Evolutionary conservation across 2,329 filamentous ascomycete genomes (phyloP), one percentile per base, ranked within the genome.

Genomic region (Berkeleyomyces basicola): DNA sequence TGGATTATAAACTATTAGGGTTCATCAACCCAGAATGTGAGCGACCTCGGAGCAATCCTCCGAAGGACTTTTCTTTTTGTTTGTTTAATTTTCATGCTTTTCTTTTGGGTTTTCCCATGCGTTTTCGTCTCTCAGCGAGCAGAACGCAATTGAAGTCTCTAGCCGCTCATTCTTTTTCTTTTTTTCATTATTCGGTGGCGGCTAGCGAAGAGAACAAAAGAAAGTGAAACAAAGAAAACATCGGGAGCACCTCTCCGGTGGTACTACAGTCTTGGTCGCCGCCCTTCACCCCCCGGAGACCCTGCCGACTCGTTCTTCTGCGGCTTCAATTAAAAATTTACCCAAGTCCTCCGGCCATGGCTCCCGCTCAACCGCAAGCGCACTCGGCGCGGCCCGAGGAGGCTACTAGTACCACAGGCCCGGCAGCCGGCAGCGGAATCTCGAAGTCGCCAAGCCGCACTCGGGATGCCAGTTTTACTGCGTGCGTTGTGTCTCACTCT

Each of bases 391-490:
- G 31, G 3, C 11, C 14, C n/a, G 51, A 7, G 7, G 33, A 4
- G 6, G 39, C 33, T 6, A 6, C 49, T 11, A 36, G 51, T 23
- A 23, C 23, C 23, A 2, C 51, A n/a, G 51, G 33, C 31, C 33
- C 51, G 33, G 51, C 10, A n/a, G n/a, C 33, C 33, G 16, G 36
- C 36, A 64, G 71, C n/a, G 74, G 74, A 4, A 70, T 74, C 7
- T 76, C 74, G 0, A 70, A 79, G 65, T 70, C 78, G 53, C 68
- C 68, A 4, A 72, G 73, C n/a, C 72, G 79, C 16, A 72, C 73
- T 65, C 78, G 76, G 64, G 76, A 77, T 67, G 72, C 77, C 66
- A 74, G 74, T 66, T 79, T 79, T 78, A 78, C 68, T 74, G 73
- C 43, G 74, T 76, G 42, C 72, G 78, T 66, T 70, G 82, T 16